Evolutionary conservation across 306 rosid species (phyloP).

Genomic region (Gynostemma pentaphyllum): DNA sequence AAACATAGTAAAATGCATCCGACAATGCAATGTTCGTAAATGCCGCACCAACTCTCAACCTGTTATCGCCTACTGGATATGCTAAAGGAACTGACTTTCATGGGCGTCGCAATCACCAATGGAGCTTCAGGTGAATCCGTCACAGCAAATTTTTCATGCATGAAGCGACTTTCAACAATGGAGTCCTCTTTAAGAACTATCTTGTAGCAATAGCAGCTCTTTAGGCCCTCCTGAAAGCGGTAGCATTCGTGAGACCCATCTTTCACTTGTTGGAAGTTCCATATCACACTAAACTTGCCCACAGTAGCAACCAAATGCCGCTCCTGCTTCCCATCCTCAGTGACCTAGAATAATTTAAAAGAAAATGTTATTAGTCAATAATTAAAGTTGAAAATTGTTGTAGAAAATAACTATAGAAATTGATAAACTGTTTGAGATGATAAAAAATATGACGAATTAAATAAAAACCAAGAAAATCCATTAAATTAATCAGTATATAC

Average conservation of each 20-base stretch:
- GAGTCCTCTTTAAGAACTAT: constrained; percentile 92
- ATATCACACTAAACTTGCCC: constrained; percentile 93
- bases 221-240: constrained; percentile 73
- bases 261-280: constrained; percentile 97
- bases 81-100: constrained; percentile 99
- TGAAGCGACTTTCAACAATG: constrained; percentile 89
- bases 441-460: background rate
- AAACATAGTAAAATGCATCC: constrained; percentile 17
- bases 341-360: constrained; percentile 38
- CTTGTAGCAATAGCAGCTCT: constrained; percentile 98
- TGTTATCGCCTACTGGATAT: constrained; percentile 63
- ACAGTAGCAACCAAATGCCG: constrained; percentile 94
- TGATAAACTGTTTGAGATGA: background rate
- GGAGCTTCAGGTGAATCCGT: constrained; percentile 96
- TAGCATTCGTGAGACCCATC: constrained; percentile 86
- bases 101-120: constrained; percentile 83
- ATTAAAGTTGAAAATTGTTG: background rate
- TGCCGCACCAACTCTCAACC: background rate
- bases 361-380: background rate
- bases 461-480: background rate
- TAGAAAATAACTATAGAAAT: background rate
- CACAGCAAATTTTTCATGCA: constrained; percentile 90
- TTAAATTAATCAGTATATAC: background rate
- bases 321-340: constrained; percentile 95
- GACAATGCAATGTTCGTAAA: constrained; percentile 15